Evolutionary conservation across 441 rosid genomes (phyloP).

Genomic region (Isatis lusitanica): DNA sequence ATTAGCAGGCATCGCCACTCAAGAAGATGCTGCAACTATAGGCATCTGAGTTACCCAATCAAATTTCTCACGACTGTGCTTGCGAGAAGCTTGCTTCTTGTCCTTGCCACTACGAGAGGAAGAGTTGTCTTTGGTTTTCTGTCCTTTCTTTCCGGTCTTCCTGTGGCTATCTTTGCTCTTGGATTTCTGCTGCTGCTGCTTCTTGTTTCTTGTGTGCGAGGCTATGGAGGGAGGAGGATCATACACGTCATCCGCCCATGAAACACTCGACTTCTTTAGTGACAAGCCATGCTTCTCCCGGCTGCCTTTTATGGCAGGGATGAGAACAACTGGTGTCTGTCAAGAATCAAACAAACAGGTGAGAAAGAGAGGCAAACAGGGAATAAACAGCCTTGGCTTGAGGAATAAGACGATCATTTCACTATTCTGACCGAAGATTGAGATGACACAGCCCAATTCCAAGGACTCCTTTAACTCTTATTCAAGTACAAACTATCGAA

Average conservation of each 20-base stretch:
- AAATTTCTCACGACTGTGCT: conserved; percentile 31
- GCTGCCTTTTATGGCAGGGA: conserved; percentile 88
- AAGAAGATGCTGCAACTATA: conserved; percentile 37
- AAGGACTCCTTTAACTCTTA: neutral
- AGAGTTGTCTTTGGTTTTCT: conserved; percentile 52
- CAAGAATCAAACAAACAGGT: conserved; percentile 12
- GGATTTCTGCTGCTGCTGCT: conserved; percentile 56
- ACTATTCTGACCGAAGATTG: neutral
- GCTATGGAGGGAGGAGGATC: conserved; percentile 84
- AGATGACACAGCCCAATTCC: neutral
- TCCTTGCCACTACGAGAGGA: conserved; percentile 50
- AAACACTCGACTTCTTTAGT: conserved; percentile 49
- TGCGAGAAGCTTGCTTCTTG: conserved; percentile 56
- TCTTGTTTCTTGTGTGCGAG: conserved; percentile 63
- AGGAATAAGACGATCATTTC: neutral
- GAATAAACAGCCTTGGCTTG: neutral
- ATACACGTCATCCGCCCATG: conserved; percentile 89
- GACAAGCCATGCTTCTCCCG: conserved; percentile 61
- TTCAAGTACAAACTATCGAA: neutral
- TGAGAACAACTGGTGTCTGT: conserved; percentile 50
- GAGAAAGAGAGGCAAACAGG: conserved; percentile 3
- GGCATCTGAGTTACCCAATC: conserved; percentile 34
- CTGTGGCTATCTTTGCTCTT: conserved; percentile 40
- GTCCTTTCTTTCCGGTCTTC: conserved; percentile 68
- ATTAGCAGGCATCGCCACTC: conserved; percentile 4